Evolutionary conservation across 331 rosid species (phyloP).

Genomic region (Quercus tomentella): DNA sequence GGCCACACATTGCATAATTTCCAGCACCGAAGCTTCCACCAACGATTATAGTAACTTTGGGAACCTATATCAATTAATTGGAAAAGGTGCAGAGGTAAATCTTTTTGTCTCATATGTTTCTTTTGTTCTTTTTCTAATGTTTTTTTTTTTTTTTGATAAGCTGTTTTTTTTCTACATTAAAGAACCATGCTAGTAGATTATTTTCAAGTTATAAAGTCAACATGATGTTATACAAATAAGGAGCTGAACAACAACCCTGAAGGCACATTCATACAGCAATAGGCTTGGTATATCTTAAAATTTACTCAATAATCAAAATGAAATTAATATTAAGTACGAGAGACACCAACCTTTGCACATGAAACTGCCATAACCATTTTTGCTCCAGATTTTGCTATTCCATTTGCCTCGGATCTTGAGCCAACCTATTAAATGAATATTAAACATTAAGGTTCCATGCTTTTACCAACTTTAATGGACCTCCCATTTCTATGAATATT

Average conservation of each 20-base stretch:
- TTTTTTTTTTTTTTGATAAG: not conserved
- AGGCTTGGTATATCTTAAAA: not conserved
- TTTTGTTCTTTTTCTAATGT: not conserved
- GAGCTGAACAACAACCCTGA: not conserved
- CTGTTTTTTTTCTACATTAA: not conserved
- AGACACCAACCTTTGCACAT: conserved; percentile 80
- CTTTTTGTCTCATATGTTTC: not conserved
- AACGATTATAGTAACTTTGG: conserved; percentile 79
- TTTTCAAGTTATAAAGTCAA: not conserved
- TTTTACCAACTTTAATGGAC: conserved; percentile 2
- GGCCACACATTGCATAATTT: conserved; percentile 99
- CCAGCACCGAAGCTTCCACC: conserved; percentile 99
- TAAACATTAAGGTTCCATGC: conserved; percentile 8
- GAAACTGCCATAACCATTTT: conserved; percentile 99
- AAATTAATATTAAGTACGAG: not conserved
- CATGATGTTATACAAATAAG: not conserved
- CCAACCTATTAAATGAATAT: conserved; percentile 63
- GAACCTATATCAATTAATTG: conserved; percentile 56
- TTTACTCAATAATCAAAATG: not conserved
- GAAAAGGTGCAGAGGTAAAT: not conserved
- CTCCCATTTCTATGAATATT: not conserved
- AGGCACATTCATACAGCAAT: not conserved
- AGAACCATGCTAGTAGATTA: not conserved
- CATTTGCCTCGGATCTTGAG: conserved; percentile 90
- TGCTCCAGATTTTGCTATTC: conserved; percentile 94